These are phyloP conservation scores for Podila epicladia DNA, from an alignment of 192 early-diverging fungal species.

Conservation along the genomic window DNA sequence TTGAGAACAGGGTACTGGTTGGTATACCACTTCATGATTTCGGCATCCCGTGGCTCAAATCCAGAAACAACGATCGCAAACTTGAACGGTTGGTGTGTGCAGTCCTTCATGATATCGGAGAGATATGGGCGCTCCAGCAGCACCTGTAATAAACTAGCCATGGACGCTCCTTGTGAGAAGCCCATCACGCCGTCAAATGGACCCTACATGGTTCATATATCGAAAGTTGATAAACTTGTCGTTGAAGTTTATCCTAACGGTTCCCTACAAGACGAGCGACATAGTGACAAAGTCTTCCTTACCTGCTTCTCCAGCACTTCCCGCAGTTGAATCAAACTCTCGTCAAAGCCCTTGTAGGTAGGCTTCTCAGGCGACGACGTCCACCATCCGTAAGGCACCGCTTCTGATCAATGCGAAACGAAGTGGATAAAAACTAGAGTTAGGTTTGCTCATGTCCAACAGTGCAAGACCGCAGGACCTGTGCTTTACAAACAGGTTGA, in stretches of 20 bases:
- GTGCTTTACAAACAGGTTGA: too few species aligned
- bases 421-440: neutral
- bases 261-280: too few species aligned
- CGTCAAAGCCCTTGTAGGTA: conserved; percentile 54
- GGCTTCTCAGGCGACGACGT: conserved; percentile 43
- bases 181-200: conserved; percentile 67
- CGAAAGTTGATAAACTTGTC: too few species aligned
- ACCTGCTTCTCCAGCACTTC: conserved; percentile 57
- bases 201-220: conserved; percentile 22
- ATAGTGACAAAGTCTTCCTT: neutral
- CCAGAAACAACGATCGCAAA: conserved; percentile 61
- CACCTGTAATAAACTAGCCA: conserved; percentile 56
- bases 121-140: conserved; percentile 56
- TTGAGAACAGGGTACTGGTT: conserved; percentile 22
- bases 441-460: neutral
- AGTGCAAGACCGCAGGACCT: neutral
- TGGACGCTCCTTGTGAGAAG: conserved; percentile 64
- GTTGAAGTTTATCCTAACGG: too few species aligned
- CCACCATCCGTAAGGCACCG: conserved; percentile 56
- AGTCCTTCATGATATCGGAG: conserved; percentile 25
- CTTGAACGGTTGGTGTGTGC: conserved; percentile 48
- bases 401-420: conserved; percentile 16
- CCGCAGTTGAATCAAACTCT: conserved; percentile 51
- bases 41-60: conserved; percentile 48
- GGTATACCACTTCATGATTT: conserved; percentile 35